Evolutionary conservation across 1,139 yeast genomes (phyloP).

Genomic region (Pichia sp.): DNA sequence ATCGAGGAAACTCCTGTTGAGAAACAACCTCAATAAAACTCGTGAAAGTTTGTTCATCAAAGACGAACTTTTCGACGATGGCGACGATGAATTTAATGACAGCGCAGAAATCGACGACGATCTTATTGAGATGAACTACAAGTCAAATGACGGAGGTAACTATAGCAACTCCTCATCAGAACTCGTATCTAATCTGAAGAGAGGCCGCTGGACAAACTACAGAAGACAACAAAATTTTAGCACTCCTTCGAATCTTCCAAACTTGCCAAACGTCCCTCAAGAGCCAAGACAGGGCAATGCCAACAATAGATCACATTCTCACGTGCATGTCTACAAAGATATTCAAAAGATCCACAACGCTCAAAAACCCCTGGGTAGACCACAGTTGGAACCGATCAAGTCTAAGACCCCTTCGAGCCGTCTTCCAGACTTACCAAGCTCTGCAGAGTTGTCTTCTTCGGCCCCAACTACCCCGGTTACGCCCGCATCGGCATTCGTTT

Average conservation of each 20-base stretch:
- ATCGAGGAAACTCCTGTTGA: constrained; percentile 11
- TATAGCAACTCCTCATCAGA: neutral
- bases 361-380: constrained; percentile 17
- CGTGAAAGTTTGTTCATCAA: constrained; percentile 20
- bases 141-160: neutral
- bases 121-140: constrained; percentile 5
- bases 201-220: constrained; percentile 14
- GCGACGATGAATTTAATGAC: neutral
- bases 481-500: neutral
- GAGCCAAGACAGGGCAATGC: neutral
- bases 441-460: constrained; percentile 1
- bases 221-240: constrained; percentile 12
- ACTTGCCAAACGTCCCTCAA: neutral
- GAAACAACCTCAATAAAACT: constrained; percentile 13
- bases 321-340: constrained; percentile 20
- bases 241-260: neutral
- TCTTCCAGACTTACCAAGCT: constrained; percentile 19
- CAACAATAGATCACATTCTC: constrained; percentile 1
- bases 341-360: constrained; percentile 20
- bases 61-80: constrained; percentile 9
- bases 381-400: constrained; percentile 14
- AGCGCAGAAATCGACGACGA: neutral
- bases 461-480: constrained; percentile 5
- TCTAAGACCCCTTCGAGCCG: constrained; percentile 18
- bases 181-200: constrained; percentile 8